A percentile compares a stretch with the other conserved stretches of the same genome.
Conservation (phyloP, 352 stramenopile species). For the Globisporangium cystogenes region DNA sequence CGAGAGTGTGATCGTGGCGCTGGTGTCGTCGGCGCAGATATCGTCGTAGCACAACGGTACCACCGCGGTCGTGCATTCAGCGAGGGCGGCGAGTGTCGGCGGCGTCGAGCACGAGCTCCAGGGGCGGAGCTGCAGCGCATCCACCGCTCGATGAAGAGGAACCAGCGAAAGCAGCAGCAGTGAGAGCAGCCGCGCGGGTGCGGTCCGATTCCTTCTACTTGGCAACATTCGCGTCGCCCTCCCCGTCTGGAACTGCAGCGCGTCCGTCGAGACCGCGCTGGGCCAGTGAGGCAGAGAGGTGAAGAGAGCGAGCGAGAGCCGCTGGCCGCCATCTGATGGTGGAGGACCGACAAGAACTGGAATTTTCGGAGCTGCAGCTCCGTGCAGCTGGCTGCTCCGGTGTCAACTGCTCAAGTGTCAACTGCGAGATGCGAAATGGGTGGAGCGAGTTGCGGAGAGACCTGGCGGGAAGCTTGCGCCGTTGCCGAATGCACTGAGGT, state of each 20-base stretch:
- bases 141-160: background rate
- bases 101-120: conserved; percentile 1
- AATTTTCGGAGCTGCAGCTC: conserved; percentile 2
- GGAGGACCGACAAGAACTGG: background rate
- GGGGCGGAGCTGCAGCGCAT: conserved; percentile 3
- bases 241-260: background rate
- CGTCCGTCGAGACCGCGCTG: background rate
- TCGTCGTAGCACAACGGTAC: conserved; percentile 44
- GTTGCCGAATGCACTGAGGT: too few species aligned
- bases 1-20: conserved; percentile 38
- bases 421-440: too few species aligned
- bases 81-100: background rate
- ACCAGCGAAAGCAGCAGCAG: background rate
- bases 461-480: too few species aligned
- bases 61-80: conserved; percentile 30
- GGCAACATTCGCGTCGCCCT: background rate
- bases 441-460: too few species aligned
- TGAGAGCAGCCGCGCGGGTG: background rate
- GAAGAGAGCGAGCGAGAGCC: background rate
- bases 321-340: conserved; percentile 4
- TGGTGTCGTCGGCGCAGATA: conserved; percentile 25
- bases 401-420: background rate
- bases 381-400: background rate
- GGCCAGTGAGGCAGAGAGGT: background rate
- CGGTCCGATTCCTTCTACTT: background rate